These are phyloP conservation scores for Arthrobotrys pseudoclavata DNA, from an alignment of 2,329 filamentous ascomycete species.

Conservation along the genomic window DNA sequence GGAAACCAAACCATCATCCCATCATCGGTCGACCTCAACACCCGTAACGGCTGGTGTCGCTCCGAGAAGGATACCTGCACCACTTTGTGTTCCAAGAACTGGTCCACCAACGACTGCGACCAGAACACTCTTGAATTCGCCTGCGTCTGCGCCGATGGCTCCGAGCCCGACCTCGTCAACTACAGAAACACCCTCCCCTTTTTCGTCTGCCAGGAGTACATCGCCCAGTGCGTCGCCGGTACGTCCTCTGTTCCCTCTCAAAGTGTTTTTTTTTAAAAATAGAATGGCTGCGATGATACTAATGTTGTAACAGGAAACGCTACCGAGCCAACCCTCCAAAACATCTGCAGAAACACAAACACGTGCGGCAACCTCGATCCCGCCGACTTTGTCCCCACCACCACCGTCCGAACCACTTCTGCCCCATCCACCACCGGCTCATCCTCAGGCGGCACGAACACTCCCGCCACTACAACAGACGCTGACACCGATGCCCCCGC, in stretches of 20 bases:
- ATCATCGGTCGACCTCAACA: constrained; percentile 51
- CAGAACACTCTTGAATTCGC: constrained; percentile 18
- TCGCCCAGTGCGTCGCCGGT: constrained; percentile 55
- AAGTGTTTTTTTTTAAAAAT: too few species aligned
- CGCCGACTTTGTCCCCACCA: constrained; percentile 41
- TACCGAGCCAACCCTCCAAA: constrained; percentile 45
- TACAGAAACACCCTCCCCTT: constrained; percentile 55
- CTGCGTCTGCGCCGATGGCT: constrained; percentile 52
- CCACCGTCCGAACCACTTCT: constrained; percentile 31
- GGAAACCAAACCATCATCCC: constrained; percentile 58
- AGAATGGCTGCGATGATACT: not conserved
- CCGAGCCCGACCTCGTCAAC: constrained; percentile 37
- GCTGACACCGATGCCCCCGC: constrained; percentile 14
- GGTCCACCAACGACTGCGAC: constrained; percentile 54
- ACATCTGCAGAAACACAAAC: constrained; percentile 54
- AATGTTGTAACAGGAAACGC: constrained; percentile 36
- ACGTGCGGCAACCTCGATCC: constrained; percentile 54
- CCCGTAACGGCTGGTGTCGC: constrained; percentile 54
- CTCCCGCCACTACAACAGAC: constrained; percentile 16
- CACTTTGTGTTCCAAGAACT: constrained; percentile 50
- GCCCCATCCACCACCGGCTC: constrained; percentile 11
- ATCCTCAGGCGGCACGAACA: not conserved
- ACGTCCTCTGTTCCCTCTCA: too few species aligned
- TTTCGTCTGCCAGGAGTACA: constrained; percentile 55
- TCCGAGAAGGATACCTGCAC: constrained; percentile 55